A percentile compares a stretch with the other conserved stretches of the same genome.
Evolutionary conservation across 768 basidiomycete species (phyloP).

Genomic region (Termitomyces sp.): DNA sequence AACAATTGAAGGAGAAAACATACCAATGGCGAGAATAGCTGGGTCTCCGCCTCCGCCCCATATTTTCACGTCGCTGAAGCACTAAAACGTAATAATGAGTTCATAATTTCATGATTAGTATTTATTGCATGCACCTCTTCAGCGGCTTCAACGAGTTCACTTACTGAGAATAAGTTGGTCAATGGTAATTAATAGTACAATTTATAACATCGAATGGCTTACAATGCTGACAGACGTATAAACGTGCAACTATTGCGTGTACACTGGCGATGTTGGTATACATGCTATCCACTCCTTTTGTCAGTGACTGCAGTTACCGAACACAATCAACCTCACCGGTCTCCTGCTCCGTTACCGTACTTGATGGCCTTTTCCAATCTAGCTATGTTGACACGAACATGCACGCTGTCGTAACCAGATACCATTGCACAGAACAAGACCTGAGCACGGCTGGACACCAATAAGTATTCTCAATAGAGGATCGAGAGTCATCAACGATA

Average conservation of each 20-base stretch:
- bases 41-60: constrained; percentile 56
- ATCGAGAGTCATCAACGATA: neutral
- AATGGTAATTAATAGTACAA: neutral
- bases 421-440: constrained; percentile 61
- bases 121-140: constrained; percentile 50
- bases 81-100: constrained; percentile 29
- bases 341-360: constrained; percentile 64
- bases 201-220: constrained; percentile 22
- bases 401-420: constrained; percentile 64
- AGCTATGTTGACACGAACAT: constrained; percentile 58
- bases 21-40: constrained; percentile 52
- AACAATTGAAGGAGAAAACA: constrained; percentile 9
- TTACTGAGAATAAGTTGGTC: constrained; percentile 35
- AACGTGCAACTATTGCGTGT: constrained; percentile 47
- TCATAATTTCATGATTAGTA: neutral
- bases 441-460: constrained; percentile 47
- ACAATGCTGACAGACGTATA: constrained; percentile 64
- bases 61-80: constrained; percentile 49
- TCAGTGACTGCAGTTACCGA: neutral
- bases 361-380: constrained; percentile 61
- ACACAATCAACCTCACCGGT: constrained; percentile 39
- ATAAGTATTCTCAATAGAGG: neutral
- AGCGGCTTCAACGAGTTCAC: constrained; percentile 50
- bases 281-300: constrained; percentile 33
- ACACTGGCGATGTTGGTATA: constrained; percentile 61